A percentile compares a stretch with the other conserved stretches of the same genome.
Evolutionary conservation across 2,329 filamentous ascomycete species (phyloP).

Genomic region (Salinomyces thailandicus): DNA sequence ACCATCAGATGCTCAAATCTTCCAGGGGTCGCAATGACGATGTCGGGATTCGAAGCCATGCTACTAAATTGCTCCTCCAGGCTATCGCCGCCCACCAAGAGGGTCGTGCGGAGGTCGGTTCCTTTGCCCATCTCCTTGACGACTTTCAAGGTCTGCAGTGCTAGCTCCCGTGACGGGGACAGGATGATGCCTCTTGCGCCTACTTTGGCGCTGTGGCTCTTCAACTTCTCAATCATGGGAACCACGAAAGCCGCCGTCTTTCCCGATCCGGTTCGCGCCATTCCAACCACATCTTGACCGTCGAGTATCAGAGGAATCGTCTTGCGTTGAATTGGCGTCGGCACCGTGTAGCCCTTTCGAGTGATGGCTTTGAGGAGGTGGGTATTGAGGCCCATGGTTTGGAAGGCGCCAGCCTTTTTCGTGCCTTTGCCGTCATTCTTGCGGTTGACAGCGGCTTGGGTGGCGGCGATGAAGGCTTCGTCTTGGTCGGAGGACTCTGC

Average conservation of each 20-base stretch:
- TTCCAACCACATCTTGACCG: slow-evolving; percentile 91
- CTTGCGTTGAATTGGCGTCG: slow-evolving; percentile 94
- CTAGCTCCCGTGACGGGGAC: slow-evolving; percentile 87
- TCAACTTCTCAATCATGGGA: slow-evolving; percentile 91
- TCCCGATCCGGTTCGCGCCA: slow-evolving; percentile 96
- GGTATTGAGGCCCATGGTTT: slow-evolving; percentile 80
- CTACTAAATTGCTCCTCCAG: slow-evolving; percentile 88
- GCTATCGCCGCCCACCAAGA: slow-evolving; percentile 90
- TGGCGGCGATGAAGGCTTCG: slow-evolving; percentile 80
- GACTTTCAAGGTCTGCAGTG: slow-evolving; percentile 88
- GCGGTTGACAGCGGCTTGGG: slow-evolving; percentile 77
- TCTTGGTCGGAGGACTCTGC: slow-evolving; percentile 45
- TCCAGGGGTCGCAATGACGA: slow-evolving; percentile 92
- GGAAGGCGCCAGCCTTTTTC: slow-evolving; percentile 94
- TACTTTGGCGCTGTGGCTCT: slow-evolving; percentile 74
- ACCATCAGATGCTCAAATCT: slow-evolving; percentile 95
- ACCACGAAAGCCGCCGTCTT: slow-evolving; percentile 98
- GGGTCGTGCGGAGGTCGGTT: slow-evolving; percentile 79
- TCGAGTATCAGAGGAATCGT: slow-evolving; percentile 86
- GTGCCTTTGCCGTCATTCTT: slow-evolving; percentile 66
- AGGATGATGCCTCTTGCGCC: slow-evolving; percentile 79
- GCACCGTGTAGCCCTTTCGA: slow-evolving; percentile 88
- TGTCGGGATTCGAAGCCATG: slow-evolving; percentile 92
- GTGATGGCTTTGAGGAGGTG: slow-evolving; percentile 83
- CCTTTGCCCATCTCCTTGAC: slow-evolving; percentile 88